These are phyloP conservation scores for Aspergillus novoparasiticus DNA, from an alignment of 2,329 filamentous ascomycete genomes.

Conservation along the genomic window DNA sequence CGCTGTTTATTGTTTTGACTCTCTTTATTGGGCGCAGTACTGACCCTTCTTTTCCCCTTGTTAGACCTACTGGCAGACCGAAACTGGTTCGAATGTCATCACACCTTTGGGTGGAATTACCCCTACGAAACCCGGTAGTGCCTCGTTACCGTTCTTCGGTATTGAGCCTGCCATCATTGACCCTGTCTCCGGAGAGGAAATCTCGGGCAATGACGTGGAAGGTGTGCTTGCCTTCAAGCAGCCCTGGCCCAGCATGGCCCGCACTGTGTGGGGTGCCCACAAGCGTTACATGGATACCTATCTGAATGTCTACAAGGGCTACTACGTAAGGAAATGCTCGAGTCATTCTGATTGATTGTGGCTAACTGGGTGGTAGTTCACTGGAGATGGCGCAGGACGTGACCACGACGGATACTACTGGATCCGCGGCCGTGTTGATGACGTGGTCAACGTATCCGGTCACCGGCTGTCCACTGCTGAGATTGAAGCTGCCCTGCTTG, in stretches of 20 bases:
- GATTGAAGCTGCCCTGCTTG: conserved; percentile 94
- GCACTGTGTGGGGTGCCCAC: conserved; percentile 96
- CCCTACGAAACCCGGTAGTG: conserved; percentile 93
- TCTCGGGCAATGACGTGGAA: conserved; percentile 94
- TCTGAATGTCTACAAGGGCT: conserved; percentile 94
- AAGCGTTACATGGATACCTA: conserved; percentile 99
- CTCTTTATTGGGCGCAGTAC: neutral
- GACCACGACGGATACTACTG: conserved; percentile 99
- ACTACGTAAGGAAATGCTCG: conserved; percentile 73
- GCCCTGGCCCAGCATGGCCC: conserved; percentile 96
- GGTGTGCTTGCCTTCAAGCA: conserved; percentile 97
- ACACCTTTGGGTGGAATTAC: conserved; percentile 90
- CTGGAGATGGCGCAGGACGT: conserved; percentile 82
- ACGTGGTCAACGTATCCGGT: conserved; percentile 96
- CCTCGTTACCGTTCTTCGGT: conserved; percentile 95
- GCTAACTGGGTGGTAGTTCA: conserved; percentile 43
- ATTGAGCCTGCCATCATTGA: conserved; percentile 98
- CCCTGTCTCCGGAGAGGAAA: conserved; percentile 89
- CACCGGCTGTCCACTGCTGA: conserved; percentile 96
- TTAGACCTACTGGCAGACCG: conserved; percentile 99
- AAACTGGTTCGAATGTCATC: conserved; percentile 96
- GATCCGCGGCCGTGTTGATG: conserved; percentile 97
- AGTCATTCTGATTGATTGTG: no score
- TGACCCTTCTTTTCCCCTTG: conserved; percentile 12
- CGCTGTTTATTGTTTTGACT: neutral